Conservation (phyloP, 2,329 filamentous ascomycete species). For the Diaporthe australafricana region DNA sequence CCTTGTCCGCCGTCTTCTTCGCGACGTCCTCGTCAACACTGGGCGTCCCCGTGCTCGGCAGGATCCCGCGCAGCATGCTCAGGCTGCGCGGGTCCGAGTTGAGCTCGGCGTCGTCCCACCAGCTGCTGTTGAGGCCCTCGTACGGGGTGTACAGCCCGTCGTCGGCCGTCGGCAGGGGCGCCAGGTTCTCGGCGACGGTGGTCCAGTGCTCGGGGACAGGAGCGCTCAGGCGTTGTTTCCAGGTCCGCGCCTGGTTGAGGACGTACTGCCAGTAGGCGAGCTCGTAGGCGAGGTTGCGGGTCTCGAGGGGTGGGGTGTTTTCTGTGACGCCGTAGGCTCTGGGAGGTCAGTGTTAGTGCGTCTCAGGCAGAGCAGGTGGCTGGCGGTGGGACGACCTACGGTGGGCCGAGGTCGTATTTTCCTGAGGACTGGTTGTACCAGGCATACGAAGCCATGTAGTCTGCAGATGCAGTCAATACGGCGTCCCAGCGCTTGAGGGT, state of each 20-base stretch:
- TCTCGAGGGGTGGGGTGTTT: conserved; percentile 59
- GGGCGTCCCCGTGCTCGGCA: conserved; percentile 49
- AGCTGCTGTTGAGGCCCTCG: conserved; percentile 57
- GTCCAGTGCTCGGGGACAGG: conserved; percentile 53
- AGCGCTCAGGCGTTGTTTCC: conserved; percentile 55
- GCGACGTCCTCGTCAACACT: conserved; percentile 45
- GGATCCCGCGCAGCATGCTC: conserved; percentile 57
- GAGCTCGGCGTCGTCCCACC: conserved; percentile 53
- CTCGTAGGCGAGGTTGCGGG: conserved; percentile 62
- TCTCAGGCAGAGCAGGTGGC: not conserved
- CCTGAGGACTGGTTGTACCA: conserved; percentile 47
- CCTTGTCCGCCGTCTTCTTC: conserved; percentile 51
- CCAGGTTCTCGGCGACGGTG: conserved; percentile 54
- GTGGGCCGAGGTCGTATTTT: conserved; percentile 57
- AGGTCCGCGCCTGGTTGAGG: conserved; percentile 55
- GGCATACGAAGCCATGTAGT: conserved; percentile 48
- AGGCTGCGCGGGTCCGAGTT: conserved; percentile 57
- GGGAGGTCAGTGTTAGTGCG: not conserved
- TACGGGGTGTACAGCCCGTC: conserved; percentile 57
- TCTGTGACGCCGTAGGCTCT: conserved; percentile 62
- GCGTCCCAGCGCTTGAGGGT: conserved; percentile 44
- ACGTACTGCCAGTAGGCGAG: conserved; percentile 63
- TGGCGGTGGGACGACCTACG: conserved; percentile 40
- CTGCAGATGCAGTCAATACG: conserved; percentile 44
- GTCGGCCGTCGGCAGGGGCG: conserved; percentile 55